Conservation (phyloP, 1,284 basidiomycete species). For the Sphagnurus paluster region DNA sequence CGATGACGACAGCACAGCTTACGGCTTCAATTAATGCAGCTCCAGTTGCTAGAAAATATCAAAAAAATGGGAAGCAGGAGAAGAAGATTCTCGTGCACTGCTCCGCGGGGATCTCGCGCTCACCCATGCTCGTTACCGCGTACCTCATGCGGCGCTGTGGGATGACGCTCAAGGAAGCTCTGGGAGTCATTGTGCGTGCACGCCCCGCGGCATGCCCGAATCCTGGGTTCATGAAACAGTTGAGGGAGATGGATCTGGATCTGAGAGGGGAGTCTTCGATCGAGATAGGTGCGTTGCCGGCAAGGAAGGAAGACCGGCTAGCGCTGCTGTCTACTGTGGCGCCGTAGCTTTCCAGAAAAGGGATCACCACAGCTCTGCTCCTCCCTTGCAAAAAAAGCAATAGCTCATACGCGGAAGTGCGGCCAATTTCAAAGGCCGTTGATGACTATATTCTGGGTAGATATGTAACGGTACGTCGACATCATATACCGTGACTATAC, state of each 20-base stretch:
- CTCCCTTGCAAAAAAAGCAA: no score
- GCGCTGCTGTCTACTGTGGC: no score
- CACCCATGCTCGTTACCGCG: constrained; percentile 2
- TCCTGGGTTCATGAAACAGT: constrained; percentile 4
- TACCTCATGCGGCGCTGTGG: constrained; percentile 3
- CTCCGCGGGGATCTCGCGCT: constrained; percentile 5
- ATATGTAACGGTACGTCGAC: no score
- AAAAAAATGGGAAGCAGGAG: not conserved
- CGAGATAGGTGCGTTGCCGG: constrained; percentile 1
- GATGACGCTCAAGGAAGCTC: constrained; percentile 2
- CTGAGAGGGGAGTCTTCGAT: not conserved
- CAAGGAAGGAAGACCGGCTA: constrained; percentile 1
- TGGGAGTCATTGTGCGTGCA: not conserved
- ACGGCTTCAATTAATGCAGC: no score
- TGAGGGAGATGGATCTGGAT: constrained; percentile 5
- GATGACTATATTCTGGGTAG: no score
- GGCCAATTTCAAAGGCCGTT: no score
- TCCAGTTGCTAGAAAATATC: no score
- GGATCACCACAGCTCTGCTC: no score
- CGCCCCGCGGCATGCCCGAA: constrained; percentile 6
- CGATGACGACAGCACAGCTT: no score
- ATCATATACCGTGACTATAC: no score
- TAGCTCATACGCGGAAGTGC: no score
- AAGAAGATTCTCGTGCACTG: constrained; percentile 10
- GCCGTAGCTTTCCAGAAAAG: no score